Evolutionary conservation across 2,329 filamentous ascomycete species (phyloP), one percentile per base, ranked within the genome.

Genomic region (Apiospora saccharicola): DNA sequence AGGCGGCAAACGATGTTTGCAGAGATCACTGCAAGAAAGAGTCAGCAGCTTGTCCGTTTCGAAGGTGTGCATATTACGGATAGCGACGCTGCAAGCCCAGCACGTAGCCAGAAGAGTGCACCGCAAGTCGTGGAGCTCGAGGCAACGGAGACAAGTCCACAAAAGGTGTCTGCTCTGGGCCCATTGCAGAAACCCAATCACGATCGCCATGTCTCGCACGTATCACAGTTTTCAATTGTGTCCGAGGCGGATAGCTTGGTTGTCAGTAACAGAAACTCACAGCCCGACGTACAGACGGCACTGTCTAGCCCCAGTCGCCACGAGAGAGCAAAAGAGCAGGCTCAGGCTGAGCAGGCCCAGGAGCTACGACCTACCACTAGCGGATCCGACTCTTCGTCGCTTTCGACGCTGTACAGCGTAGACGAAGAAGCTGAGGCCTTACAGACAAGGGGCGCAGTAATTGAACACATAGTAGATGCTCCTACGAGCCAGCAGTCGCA

Each of bases 351-450:
- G n/a, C 67, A 44, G 22, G 22, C 12, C n/a, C 41, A 68, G 19
- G n/a, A 46, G 4, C 22, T 47, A 67, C 75, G 44, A 80, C 79
- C 0, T 67, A 68, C 12, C 24, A 46, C 67, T 71, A 75, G 83
- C 4, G 88, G 86, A 73, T 82, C 86, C 12, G 80, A 83, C 19
- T 89, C 87, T 0, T 89, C 87, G 51, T 85, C 87, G 2, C 80
- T 90, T 6, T 90, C 88, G 4, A 90, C 88, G 0, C 78, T 90
- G 6, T 89, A 89, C 74, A 90, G 88, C 72, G 86, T 86, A 68
- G 86, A 88, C 43, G 87, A 89, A 70, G 80, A 82, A 0, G 83
- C 85, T 12, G 83, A 85, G 8, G 76, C 72, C 37, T 76, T 73
- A 12, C 73, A 74, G 24, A 61, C 49, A 14, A 68, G 14, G 34